Evolutionary conservation across 257 asterid species (phyloP).

Genomic region (Solanum tacnaense): DNA sequence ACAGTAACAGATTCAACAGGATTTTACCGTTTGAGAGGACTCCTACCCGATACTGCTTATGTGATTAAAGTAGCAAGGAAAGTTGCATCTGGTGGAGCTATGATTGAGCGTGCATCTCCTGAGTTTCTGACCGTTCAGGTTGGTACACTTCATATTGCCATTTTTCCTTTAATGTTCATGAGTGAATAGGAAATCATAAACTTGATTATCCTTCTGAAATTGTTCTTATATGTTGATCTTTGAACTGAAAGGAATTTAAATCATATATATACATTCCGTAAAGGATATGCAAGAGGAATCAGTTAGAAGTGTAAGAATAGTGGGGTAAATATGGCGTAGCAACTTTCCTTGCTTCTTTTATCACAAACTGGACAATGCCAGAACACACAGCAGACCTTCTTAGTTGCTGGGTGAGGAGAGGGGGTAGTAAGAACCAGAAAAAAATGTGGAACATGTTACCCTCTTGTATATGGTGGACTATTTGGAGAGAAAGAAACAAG

Average conservation of each 20-base stretch:
- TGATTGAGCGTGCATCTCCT: slow-evolving; percentile 86
- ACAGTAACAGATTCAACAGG: slow-evolving; percentile 78
- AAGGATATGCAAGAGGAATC: neutral
- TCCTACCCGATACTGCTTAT: slow-evolving; percentile 70
- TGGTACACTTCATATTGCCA: slow-evolving; percentile 5
- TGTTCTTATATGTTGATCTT: neutral
- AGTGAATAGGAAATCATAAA: neutral
- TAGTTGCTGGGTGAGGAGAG: neutral
- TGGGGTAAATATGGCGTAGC: neutral
- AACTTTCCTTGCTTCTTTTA: neutral
- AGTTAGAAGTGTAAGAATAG: neutral
- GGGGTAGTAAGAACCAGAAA: neutral
- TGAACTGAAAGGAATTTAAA: neutral
- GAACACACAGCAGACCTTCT: neutral
- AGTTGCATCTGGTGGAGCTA: slow-evolving; percentile 36
- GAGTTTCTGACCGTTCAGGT: slow-evolving; percentile 56
- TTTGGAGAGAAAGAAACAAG: neutral
- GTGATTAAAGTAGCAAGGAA: slow-evolving; percentile 58
- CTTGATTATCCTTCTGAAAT: neutral
- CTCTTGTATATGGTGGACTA: neutral
- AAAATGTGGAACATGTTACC: neutral
- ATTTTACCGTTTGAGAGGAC: slow-evolving; percentile 86
- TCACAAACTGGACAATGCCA: neutral
- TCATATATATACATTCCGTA: neutral
- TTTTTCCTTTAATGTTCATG: neutral